Base-by-base conservation (phyloP, 2,329 filamentous ascomycete species). In the Aspergillus sp. region DNA sequence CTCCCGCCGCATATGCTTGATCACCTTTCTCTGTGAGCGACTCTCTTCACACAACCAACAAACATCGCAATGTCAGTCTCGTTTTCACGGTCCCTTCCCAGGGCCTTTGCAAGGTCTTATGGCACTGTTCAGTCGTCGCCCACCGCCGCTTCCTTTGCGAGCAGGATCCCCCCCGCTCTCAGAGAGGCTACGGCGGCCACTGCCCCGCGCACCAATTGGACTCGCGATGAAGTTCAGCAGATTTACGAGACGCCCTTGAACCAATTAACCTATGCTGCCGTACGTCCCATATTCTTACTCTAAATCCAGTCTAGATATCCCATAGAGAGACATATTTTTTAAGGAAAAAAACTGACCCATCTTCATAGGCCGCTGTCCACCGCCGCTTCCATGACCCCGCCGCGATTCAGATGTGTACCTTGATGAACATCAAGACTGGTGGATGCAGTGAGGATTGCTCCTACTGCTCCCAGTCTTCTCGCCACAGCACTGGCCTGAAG, bases 401-500 rank as follows among this genome's bases (percentile, higher is more conserved):
- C 47, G 87, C 90, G 26, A 90, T 96, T 62, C 92, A 96, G 76
- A 89, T 96, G 76, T 96, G 92, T 79, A 96, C 92, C 0, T 81
- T 96, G 57, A 96, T 96, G 90, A 96, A 96, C 81, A 96, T 96
- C 80, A 96, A 96, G 74, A 96, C 91, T 8, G 92, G 92, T 54
- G 92, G 92, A 48, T 96, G 92, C 77, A 91, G 86, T 66, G 92
- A 96, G 74, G 92, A 96, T 76, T 96, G 92, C 78, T 91, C 89
- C 22, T 96, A 96, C 84, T 96, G 91, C 74, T 90, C 91, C 2
- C 91, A 96, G 75, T 93, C 91, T 4, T 91, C 90, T 5, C 88
- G 90, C 24, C 89, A 96, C 82, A 76, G 81, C 64, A 87, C 92
- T 4, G 90, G 91, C 7, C 82, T 96, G 32, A 85, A 90, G 70